Evolutionary conservation across 192 early-diverging fungal genomes (phyloP).

Genomic region (Chytriomyces confervae): DNA sequence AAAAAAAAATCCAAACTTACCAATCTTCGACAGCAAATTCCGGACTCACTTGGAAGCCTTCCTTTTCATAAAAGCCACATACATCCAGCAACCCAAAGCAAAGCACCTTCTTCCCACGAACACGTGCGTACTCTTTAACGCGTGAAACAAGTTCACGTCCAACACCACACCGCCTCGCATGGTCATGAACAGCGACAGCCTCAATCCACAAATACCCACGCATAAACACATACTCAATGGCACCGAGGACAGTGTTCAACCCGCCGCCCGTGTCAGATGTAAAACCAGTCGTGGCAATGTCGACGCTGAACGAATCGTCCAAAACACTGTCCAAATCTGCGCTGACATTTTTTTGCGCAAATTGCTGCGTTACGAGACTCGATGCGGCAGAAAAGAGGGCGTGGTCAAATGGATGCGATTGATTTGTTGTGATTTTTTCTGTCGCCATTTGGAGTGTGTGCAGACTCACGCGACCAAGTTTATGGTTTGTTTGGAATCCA

Average conservation of each 20-base stretch:
- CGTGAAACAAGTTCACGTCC: slow-evolving; percentile 24
- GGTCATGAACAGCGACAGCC: slow-evolving; percentile 23
- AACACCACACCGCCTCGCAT: slow-evolving; percentile 19
- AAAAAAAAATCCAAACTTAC: neutral
- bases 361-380: slow-evolving; percentile 3
- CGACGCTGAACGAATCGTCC: slow-evolving; percentile 36
- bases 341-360: slow-evolving; percentile 34
- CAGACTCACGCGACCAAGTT: no score
- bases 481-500: no score
- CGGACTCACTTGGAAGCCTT: slow-evolving; percentile 7
- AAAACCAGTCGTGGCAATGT: slow-evolving; percentile 6
- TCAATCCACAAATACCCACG: slow-evolving; percentile 34
- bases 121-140: slow-evolving; percentile 8
- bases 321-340: slow-evolving; percentile 25
- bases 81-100: slow-evolving; percentile 37
- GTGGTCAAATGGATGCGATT: neutral
- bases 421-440: no score
- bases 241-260: slow-evolving; percentile 13
- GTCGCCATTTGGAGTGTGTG: no score
- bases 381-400: slow-evolving; percentile 19
- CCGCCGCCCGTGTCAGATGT: no score
- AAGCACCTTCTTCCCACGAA: slow-evolving; percentile 26
- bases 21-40: slow-evolving; percentile 24
- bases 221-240: slow-evolving; percentile 40
- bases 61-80: slow-evolving; percentile 21